Evolutionary conservation across 2,329 filamentous ascomycete genomes (phyloP), one percentile per base, ranked within the genome.

Genomic region (Cadophora sp.): DNA sequence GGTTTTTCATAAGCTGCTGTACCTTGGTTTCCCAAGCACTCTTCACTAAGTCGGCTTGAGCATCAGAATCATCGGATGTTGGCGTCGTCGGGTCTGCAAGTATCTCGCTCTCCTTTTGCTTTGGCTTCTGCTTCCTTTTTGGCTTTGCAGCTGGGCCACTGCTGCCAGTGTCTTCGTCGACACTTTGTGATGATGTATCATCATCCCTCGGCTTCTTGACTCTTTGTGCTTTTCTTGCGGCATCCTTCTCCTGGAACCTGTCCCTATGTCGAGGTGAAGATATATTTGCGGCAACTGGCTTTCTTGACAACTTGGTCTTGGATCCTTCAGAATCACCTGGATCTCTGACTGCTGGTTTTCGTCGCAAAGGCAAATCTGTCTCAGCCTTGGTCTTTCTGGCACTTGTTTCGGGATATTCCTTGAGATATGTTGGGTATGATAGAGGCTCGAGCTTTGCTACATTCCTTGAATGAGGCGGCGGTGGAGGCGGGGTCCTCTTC

Each of bases 1-100:
- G 81, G 66, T 91, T 90, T 76, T 92, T 93, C 76, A 97, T 82
- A 26, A 97, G 83, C 9, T 85, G 79, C 60, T 84, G 82, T 70
- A 92, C 88, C 60, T 85, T 87, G 63, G 83, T 84, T 71, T 91
- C 87, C 85, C 88, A 92, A 11, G 83, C 81, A 24, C 79, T 80
- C 61, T 85, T 82, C 8, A 80, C 82, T 24, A 81, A 79, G 24
- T 80, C 79, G 5, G 81, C 79, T 12, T 80, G 80, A 43, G 68
- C 64, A 6, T 84, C 83, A 11, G 82, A 81, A 6, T 81, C 83
- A n/a, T 84, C 83, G 4, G 81, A 82, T 40, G 83, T 83, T 67
- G 84, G 79, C 71, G 78, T 80, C 77, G 76, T 79, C 68, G 76
- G 74, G 72, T 80, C 79, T 66, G 66, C 79, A 73, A 72, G 75